Conservation (phyloP, 2,329 filamentous ascomycete species). For the Exserohilum rostratum region DNA sequence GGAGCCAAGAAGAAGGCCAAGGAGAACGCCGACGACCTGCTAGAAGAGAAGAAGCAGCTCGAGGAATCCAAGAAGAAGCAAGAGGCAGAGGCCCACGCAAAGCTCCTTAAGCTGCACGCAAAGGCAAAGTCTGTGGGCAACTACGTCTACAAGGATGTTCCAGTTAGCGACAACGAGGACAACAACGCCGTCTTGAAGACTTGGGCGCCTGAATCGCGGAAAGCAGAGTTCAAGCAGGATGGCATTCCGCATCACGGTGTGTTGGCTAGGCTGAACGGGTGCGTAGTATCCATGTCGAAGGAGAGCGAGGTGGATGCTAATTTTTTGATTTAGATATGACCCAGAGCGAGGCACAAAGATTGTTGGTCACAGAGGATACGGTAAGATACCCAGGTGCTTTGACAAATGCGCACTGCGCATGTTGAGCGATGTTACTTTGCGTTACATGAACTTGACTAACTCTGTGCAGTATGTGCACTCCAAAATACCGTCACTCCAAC, state of each 20-base stretch:
- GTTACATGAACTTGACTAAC: background rate
- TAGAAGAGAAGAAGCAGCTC: slow-evolving; percentile 77
- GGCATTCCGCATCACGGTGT: slow-evolving; percentile 94
- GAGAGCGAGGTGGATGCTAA: background rate
- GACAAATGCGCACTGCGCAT: background rate
- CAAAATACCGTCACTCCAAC: too few relatives aligned
- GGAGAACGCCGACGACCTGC: slow-evolving; percentile 80
- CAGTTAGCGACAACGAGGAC: slow-evolving; percentile 84
- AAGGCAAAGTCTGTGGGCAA: slow-evolving; percentile 89
- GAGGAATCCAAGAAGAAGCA: slow-evolving; percentile 83
- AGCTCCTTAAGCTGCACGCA: slow-evolving; percentile 73
- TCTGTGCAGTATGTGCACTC: background rate
- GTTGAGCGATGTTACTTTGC: background rate
- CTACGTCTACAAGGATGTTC: slow-evolving; percentile 87
- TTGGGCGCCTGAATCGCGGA: slow-evolving; percentile 80
- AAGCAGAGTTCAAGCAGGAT: slow-evolving; percentile 77
- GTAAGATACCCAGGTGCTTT: background rate
- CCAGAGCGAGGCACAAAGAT: slow-evolving; percentile 81
- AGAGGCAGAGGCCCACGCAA: slow-evolving; percentile 74
- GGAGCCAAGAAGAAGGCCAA: slow-evolving; percentile 89
- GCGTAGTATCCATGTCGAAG: background rate
- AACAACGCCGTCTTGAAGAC: slow-evolving; percentile 78
- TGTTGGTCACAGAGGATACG: slow-evolving; percentile 89
- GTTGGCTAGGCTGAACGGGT: slow-evolving; percentile 79
- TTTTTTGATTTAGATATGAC: slow-evolving; percentile 64